phyloP scores from a whole-genome alignment of 345 rosid species.

The Mercurialis annua region DNA sequence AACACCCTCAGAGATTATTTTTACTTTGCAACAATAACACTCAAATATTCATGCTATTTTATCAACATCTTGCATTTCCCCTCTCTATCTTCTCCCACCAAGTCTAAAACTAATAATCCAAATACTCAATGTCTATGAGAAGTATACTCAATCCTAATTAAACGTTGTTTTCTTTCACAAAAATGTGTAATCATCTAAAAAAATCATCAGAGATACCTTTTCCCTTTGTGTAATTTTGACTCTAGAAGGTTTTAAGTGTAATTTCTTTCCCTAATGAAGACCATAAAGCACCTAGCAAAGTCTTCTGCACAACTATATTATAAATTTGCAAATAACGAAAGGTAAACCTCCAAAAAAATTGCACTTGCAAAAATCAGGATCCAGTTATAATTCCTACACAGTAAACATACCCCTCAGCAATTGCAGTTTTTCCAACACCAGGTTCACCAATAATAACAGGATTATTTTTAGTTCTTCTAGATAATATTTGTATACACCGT shows the following conservation, averaged over 20 bases:
- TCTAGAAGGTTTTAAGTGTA: background rate
- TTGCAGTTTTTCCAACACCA: conserved; percentile 95
- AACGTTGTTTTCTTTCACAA: background rate
- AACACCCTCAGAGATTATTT: background rate
- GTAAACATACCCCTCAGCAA: conserved; percentile 66
- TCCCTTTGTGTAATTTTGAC: background rate
- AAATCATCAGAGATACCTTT: background rate
- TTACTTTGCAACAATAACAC: background rate
- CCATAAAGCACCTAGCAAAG: background rate
- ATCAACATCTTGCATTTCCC: background rate
- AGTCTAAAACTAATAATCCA: background rate
- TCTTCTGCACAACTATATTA: background rate
- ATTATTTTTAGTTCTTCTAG: conserved; percentile 92
- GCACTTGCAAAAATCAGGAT: background rate
- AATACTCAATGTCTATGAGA: background rate
- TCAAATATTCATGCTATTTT: background rate
- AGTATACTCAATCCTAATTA: background rate
- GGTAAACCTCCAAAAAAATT: background rate
- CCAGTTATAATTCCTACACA: conserved; percentile 3
- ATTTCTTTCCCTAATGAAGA: background rate
- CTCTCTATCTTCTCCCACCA: background rate
- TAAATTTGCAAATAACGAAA: background rate
- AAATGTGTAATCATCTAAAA: background rate
- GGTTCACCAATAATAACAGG: conserved; percentile 95
- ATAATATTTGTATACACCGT: conserved; percentile 77